Evolutionary conservation across 192 early-diverging fungal genomes (phyloP), one percentile per base, ranked within the genome.

Genomic region (Mortierella antarctica): DNA sequence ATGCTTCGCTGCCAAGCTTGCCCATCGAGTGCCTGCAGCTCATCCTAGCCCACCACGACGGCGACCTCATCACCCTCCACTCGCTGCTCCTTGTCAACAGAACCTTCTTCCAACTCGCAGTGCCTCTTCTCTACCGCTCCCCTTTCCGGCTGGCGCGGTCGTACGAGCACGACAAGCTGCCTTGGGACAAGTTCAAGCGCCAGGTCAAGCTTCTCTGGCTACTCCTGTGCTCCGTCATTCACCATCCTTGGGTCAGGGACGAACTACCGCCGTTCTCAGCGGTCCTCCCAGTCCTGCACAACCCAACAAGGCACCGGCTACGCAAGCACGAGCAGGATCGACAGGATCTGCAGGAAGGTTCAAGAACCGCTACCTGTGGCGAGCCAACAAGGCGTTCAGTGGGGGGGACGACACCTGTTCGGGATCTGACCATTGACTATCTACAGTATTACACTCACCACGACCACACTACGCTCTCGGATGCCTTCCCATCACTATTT

Each of bases 21-120:
- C 73, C 73, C 2, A 46, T 66, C 13, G 73, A 75, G 23, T 75
- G 73, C 48, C 65, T 75, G 39, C 65, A 75, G 15, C 62, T 68
- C 15, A 68, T 75, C 60, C n/a, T 68, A 5, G 31, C 60, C 18
- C 52, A 75, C 18, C 44, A 51, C 20, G 65, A 52, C 10, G 52
- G 10, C 7, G 52, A 67, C 39, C 59, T 75, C 2, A 52, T 41
- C 18, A 31, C 55, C 17, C 65, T 75, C 17, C 65, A 63, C 53
- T 47, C 52, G 4, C 42, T 67, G n/a, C 65, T 75, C 40, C 56
- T 67, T 12, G 65, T 68, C 73, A 68, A 56, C 59, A 62, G 40
- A 21, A 48, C 42, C 7, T 75, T 67, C 40, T 75, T 75, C 52
- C 73, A 63, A 0, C 51, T 75, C 17, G 51, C 66, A 4, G 60